A percentile compares a stretch with the other conserved stretches of the same genome.
Evolutionary conservation across 306 rosid species (phyloP).

Genomic region (Rosa chinensis): DNA sequence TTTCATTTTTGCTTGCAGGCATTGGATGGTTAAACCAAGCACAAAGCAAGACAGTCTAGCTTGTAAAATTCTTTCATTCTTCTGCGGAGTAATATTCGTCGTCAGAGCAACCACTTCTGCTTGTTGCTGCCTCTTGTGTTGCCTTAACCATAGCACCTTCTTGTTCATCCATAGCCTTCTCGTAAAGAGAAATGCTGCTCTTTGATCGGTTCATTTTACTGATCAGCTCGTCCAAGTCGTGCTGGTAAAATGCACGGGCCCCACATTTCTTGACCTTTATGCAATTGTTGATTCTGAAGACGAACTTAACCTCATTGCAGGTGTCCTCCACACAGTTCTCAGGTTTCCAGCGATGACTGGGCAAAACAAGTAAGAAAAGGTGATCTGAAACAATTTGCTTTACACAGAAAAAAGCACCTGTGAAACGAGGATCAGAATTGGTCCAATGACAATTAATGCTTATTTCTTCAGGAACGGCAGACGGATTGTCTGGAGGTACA

Average conservation of each 20-base stretch:
- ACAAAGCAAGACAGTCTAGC: background rate
- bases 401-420: too few relatives aligned
- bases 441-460: too few relatives aligned
- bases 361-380: too few relatives aligned
- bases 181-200: background rate
- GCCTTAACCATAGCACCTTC: background rate
- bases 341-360: too few relatives aligned
- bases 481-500: background rate
- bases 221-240: background rate
- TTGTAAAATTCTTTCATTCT: background rate
- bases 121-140: background rate
- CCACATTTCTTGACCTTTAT: background rate
- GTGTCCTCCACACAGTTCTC: too few relatives aligned
- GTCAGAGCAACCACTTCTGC: background rate
- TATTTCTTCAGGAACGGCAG: too few relatives aligned
- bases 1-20: background rate
- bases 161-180: background rate
- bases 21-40: too few relatives aligned
- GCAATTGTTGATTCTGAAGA: background rate
- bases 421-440: too few relatives aligned
- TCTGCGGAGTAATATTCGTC: background rate
- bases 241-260: background rate
- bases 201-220: background rate
- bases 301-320: too few relatives aligned
- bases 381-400: background rate